Evolutionary conservation across 352 stramenopile species (phyloP).

Genomic region (Globisporangium perplexum): DNA sequence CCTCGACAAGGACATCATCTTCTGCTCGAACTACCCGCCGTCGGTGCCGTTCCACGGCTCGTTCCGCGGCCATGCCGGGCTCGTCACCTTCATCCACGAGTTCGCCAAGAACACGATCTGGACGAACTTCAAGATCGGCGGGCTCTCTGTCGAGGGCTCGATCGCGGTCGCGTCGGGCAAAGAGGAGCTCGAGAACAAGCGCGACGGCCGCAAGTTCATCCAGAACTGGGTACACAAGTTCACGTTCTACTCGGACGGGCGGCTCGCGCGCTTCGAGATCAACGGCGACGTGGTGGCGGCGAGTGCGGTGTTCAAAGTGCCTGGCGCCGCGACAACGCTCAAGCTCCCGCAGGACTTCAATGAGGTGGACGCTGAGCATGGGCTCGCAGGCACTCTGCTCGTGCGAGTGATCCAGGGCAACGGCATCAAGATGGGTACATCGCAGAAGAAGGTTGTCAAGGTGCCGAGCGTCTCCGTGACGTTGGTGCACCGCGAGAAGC

Average conservation of each 20-base stretch:
- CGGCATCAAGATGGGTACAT: slow-evolving; percentile 64
- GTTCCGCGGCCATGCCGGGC: slow-evolving; percentile 61
- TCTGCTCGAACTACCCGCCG: slow-evolving; percentile 85
- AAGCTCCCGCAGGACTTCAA: slow-evolving; percentile 88
- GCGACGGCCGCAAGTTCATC: slow-evolving; percentile 77
- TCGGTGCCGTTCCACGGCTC: slow-evolving; percentile 85
- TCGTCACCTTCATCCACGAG: slow-evolving; percentile 76
- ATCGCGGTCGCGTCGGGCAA: slow-evolving; percentile 82
- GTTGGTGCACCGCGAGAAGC: slow-evolving; percentile 61
- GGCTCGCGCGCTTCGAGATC: slow-evolving; percentile 84
- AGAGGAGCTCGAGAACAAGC: slow-evolving; percentile 84
- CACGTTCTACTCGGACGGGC: slow-evolving; percentile 79
- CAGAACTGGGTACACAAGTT: slow-evolving; percentile 91
- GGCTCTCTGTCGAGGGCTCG: slow-evolving; percentile 75
- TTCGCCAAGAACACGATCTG: slow-evolving; percentile 75
- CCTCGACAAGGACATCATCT: slow-evolving; percentile 82
- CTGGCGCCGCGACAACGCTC: slow-evolving; percentile 74
- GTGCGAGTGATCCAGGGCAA: slow-evolving; percentile 81
- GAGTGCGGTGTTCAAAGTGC: slow-evolving; percentile 84
- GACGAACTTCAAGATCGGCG: slow-evolving; percentile 86
- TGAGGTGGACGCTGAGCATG: slow-evolving; percentile 78
- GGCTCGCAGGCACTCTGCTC: slow-evolving; percentile 55
- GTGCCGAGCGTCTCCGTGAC: slow-evolving; percentile 51
- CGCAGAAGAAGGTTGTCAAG: slow-evolving; percentile 63
- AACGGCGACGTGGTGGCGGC: slow-evolving; percentile 84